Percentiles rank a stretch among this genome's conserved stretches.
Conservation (phyloP, 371 early-diverging fungal species). For the Mortierella polycephala region DNA sequence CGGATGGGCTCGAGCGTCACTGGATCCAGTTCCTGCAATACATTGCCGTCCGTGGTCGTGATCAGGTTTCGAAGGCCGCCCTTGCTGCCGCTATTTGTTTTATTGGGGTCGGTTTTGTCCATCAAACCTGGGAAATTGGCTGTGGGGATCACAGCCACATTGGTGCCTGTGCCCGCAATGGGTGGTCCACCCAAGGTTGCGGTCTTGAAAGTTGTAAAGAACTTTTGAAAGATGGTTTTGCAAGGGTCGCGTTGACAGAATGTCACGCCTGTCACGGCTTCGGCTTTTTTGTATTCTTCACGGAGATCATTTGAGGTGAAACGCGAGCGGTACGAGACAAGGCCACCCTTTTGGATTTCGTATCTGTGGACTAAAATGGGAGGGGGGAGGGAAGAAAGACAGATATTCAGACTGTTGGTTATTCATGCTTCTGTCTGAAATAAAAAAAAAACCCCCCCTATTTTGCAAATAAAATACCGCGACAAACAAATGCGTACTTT, state of each 20-base stretch:
- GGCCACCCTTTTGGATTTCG: slow-evolving; percentile 51
- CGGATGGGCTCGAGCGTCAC: slow-evolving; percentile 67
- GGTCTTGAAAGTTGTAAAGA: slow-evolving; percentile 53
- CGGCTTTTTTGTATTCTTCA: slow-evolving; percentile 37
- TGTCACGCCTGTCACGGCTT: slow-evolving; percentile 39
- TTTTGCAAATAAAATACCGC: background rate
- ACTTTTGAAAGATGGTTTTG: slow-evolving; percentile 64
- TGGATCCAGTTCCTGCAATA: slow-evolving; percentile 67
- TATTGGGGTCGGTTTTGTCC: background rate
- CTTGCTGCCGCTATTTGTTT: background rate
- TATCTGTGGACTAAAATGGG: slow-evolving; percentile 43
- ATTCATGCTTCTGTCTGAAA: background rate
- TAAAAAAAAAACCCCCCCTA: slow-evolving; percentile 7
- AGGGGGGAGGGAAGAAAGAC: slow-evolving; percentile 17
- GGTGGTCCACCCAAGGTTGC: slow-evolving; percentile 31
- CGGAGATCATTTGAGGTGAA: slow-evolving; percentile 47
- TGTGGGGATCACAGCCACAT: slow-evolving; percentile 65
- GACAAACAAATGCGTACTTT: slow-evolving; percentile 38
- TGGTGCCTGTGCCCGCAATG: slow-evolving; percentile 30
- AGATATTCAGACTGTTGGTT: background rate
- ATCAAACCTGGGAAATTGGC: slow-evolving; percentile 64
- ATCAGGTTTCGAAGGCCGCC: slow-evolving; percentile 55
- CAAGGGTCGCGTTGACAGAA: slow-evolving; percentile 64
- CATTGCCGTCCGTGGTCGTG: slow-evolving; percentile 67
- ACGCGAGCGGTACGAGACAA: slow-evolving; percentile 45